Percentiles rank a stretch among this genome's conserved stretches.
These are phyloP conservation scores for Clarireedia paspali DNA, from an alignment of 2,329 filamentous ascomycete species.

Conservation along the genomic window DNA sequence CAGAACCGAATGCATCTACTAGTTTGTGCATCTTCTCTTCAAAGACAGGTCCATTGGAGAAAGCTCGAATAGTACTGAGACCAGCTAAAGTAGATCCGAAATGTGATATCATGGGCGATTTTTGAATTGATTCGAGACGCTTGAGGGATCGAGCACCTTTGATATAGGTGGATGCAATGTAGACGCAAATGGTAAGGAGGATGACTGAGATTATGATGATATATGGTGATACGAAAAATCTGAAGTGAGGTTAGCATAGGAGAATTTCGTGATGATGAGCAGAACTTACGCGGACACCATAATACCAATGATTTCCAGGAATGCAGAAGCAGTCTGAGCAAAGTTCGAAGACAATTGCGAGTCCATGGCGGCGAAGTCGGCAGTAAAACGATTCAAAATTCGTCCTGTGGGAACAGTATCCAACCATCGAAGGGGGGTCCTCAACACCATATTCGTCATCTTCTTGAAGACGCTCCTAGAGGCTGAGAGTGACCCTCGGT, in stretches of 20 bases:
- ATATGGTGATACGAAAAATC: conserved; percentile 51
- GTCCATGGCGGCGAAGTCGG: conserved; percentile 67
- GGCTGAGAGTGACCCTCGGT: conserved; percentile 55
- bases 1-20: conserved; percentile 57
- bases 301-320: conserved; percentile 54
- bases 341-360: conserved; percentile 55
- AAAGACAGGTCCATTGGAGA: conserved; percentile 59
- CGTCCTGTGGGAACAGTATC: conserved; percentile 70
- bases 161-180: conserved; percentile 47
- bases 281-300: conserved; percentile 45
- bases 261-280: background rate
- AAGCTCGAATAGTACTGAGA: conserved; percentile 66
- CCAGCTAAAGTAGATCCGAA: conserved; percentile 65
- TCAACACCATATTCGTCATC: conserved; percentile 57
- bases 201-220: conserved; percentile 52
- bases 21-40: conserved; percentile 58
- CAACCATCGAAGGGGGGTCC: conserved; percentile 65
- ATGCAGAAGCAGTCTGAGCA: conserved; percentile 47
- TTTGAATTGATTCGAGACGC: conserved; percentile 65
- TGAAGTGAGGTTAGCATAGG: conserved; percentile 1
- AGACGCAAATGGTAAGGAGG: conserved; percentile 29
- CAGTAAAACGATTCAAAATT: conserved; percentile 68
- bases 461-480: conserved; percentile 57
- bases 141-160: conserved; percentile 63
- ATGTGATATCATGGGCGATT: conserved; percentile 62